Evolutionary conservation across 139 green algal species (phyloP), one percentile per base, ranked within the genome.

Genomic region (Chlorella sp.): DNA sequence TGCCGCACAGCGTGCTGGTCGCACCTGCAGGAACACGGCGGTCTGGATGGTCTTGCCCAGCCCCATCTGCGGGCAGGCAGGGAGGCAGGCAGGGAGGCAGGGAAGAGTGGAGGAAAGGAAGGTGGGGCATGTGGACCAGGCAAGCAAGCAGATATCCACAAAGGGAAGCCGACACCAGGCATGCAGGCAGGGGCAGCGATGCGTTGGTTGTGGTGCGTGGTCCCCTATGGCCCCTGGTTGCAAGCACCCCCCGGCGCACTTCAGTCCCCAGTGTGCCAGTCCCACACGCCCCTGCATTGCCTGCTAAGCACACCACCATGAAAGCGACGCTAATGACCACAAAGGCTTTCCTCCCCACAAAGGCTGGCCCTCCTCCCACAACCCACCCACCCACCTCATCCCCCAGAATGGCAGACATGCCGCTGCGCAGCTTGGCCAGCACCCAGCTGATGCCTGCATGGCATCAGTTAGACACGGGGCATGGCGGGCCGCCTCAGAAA

Each of bases 331-430:
- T n/a, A n/a, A 57, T 57, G 7, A 57, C 48, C 48, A 57, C 48
- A 57, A 57, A n/a, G n/a, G n/a, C n/a, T n/a, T n/a, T n/a, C n/a
- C n/a, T n/a, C n/a, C n/a, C n/a, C n/a, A n/a, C n/a, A n/a, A n/a
- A n/a, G n/a, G n/a, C n/a, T n/a, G n/a, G n/a, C n/a, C 60, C 60
- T 68, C 60, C 60, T 18, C 18, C 60, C 60, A 14, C 18, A 14
- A 14, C 71, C n/a, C 75, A 61, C 15, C 40, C 78, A 28, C 81
- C 30, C 53, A 86, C 81, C 85, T 98, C 96, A 48, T 98, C 96
- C 22, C 96, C 96, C 60, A 98, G 86, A 11, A 98, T 98, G 24
- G 92, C 94, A 18, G 95, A 95, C 69, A 95, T 68, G 36, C 91
- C 89, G 53, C 90, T 83, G 83, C 95, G 95, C 69, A 97, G 91